phyloP scores from a whole-genome alignment of 805 yeast species.

The Metschnikowia henanensis region DNA sequence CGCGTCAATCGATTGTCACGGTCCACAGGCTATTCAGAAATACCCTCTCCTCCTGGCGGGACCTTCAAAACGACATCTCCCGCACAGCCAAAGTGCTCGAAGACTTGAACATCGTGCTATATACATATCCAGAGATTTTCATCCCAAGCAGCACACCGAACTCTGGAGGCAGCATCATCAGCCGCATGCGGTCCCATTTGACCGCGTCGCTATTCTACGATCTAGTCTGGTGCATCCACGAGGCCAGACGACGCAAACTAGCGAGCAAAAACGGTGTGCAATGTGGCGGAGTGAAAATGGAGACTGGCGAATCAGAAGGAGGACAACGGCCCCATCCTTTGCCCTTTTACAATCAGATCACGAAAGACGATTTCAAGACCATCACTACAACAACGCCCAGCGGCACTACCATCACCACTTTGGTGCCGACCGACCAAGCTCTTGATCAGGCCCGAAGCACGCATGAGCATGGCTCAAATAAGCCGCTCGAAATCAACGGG shows the following conservation, averaged over 20 bases:
- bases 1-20: conserved; percentile 91
- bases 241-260: conserved; percentile 72
- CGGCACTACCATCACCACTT: conserved; percentile 87
- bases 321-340: conserved; percentile 59
- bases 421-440: conserved; percentile 84
- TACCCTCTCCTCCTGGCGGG: conserved; percentile 89
- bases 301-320: conserved; percentile 8
- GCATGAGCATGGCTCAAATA: conserved; percentile 53
- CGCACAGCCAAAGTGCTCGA: conserved; percentile 91
- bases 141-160: conserved; percentile 27
- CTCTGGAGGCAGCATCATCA: conserved; percentile 52
- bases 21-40: conserved; percentile 87
- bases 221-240: conserved; percentile 92
- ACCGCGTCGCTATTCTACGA: conserved; percentile 92
- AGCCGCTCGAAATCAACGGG: conserved; percentile 63
- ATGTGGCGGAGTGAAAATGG: conserved; percentile 5
- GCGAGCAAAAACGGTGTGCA: conserved; percentile 29
- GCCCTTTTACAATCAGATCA: conserved; percentile 89
- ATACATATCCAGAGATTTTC: conserved; percentile 84
- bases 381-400: conserved; percentile 85
- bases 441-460: conserved; percentile 61
- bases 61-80: conserved; percentile 85
- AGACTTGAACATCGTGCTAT: conserved; percentile 80
- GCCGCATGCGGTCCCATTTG: conserved; percentile 87
- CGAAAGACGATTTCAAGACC: conserved; percentile 84